Conservation (phyloP, 2,329 filamentous ascomycete species). For the Hymenoscyphus fructigenus region DNA sequence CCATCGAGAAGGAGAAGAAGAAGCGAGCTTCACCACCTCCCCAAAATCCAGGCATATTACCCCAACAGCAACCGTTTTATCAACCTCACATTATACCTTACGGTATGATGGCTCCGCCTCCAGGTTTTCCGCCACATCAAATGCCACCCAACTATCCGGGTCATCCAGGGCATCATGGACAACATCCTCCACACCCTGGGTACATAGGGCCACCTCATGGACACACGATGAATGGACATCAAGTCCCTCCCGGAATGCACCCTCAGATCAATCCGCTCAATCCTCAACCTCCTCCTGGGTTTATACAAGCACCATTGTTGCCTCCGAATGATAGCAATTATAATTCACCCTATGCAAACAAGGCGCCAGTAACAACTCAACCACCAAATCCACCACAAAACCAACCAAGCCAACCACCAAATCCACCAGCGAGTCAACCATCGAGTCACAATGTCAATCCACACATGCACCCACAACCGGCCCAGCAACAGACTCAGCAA, state of each 20-base stretch:
- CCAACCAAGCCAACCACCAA: neutral
- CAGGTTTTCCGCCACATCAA: constrained; percentile 26
- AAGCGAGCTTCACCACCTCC: constrained; percentile 42
- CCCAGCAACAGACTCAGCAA: constrained; percentile 7
- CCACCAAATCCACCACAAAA: constrained; percentile 12
- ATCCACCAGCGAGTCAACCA: constrained; percentile 5
- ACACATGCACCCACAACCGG: constrained; percentile 8
- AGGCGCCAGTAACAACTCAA: constrained; percentile 26
- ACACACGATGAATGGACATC: constrained; percentile 22
- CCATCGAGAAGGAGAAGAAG: constrained; percentile 58
- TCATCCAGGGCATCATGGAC: constrained; percentile 10
- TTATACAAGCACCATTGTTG: constrained; percentile 26
- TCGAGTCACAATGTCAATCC: neutral
- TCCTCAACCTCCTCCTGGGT: constrained; percentile 19
- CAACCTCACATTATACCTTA: constrained; percentile 29
- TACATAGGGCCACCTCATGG: constrained; percentile 25
- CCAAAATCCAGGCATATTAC: constrained; percentile 31
- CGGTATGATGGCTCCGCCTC: constrained; percentile 29
- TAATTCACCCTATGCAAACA: constrained; percentile 37
- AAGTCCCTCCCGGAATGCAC: constrained; percentile 17
- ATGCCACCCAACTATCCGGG: constrained; percentile 27
- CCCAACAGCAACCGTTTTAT: constrained; percentile 33
- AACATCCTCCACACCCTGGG: constrained; percentile 18
- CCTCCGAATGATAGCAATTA: constrained; percentile 27
- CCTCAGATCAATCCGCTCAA: constrained; percentile 15